phyloP scores from a whole-genome alignment of 192 early-diverging fungal species.

The Jimgerdemannia lactiflua region DNA sequence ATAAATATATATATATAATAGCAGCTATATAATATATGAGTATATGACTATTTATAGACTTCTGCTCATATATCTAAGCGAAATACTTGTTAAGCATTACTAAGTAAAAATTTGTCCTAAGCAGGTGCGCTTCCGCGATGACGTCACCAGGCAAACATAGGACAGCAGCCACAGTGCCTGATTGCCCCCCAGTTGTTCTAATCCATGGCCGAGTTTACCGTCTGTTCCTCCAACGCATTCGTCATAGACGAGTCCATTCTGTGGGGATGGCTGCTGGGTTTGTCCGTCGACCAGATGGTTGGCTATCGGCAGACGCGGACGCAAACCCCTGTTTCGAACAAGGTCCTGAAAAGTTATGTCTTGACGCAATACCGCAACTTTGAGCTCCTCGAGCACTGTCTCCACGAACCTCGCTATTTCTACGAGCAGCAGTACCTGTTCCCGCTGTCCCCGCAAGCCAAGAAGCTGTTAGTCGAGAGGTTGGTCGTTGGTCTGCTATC shows the following conservation, averaged over 20 bases:
- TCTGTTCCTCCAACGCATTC: conserved; percentile 29
- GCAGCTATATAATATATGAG: too few relatives aligned
- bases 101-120: too few relatives aligned
- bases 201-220: conserved; percentile 35
- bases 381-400: conserved; percentile 36
- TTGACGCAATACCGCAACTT: conserved; percentile 32
- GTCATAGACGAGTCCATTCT: conserved; percentile 34
- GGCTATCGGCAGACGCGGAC: conserved; percentile 21
- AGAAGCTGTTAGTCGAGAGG: conserved; percentile 36
- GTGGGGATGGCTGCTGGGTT: conserved; percentile 27
- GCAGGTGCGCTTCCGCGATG: too few relatives aligned
- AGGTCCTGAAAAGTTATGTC: conserved; percentile 33
- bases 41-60: too few relatives aligned
- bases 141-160: too few relatives aligned
- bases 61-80: too few relatives aligned
- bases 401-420: conserved; percentile 35
- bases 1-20: too few relatives aligned
- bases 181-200: too few relatives aligned
- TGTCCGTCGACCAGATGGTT: conserved; percentile 29
- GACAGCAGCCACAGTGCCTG: too few relatives aligned
- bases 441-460: conserved; percentile 30
- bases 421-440: conserved; percentile 33
- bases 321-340: conserved; percentile 24
- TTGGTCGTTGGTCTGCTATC: background rate
- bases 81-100: too few relatives aligned